Conservation (phyloP, 345 rosid species). For the Barbarea vulgaris region DNA sequence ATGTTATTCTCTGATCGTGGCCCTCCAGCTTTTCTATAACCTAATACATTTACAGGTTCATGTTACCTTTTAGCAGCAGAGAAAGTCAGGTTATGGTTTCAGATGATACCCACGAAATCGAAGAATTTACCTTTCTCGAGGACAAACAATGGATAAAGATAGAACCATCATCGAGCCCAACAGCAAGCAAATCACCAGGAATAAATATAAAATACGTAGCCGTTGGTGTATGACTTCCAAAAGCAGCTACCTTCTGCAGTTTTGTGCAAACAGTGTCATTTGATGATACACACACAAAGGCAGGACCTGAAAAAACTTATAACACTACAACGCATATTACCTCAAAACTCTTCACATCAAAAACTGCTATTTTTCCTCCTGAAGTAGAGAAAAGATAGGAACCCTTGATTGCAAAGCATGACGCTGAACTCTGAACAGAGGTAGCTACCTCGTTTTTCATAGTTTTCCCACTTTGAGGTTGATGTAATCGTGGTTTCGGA, state of each 20-base stretch:
- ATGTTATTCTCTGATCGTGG: conserved; percentile 38
- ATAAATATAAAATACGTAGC: conserved; percentile 45
- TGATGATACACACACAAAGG: conserved; percentile 1
- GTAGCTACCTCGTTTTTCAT: conserved; percentile 43
- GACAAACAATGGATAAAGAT: conserved; percentile 43
- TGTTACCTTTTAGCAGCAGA: not conserved
- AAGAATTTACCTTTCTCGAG: conserved; percentile 42
- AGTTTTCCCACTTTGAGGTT: conserved; percentile 39
- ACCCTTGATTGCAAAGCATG: conserved; percentile 44
- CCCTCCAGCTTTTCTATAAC: conserved; percentile 35
- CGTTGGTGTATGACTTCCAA: conserved; percentile 41
- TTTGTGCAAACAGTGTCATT: conserved; percentile 23
- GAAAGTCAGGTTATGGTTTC: not conserved
- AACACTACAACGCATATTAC: conserved; percentile 28
- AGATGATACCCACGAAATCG: not conserved
- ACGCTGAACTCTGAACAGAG: conserved; percentile 11
- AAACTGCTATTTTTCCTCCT: conserved; percentile 46
- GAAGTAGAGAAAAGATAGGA: conserved; percentile 46
- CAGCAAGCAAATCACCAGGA: conserved; percentile 39
- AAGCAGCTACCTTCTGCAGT: conserved; percentile 39
- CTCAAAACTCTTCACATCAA: conserved; percentile 42
- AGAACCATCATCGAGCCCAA: conserved; percentile 44
- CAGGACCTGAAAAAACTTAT: conserved; percentile 8
- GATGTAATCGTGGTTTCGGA: conserved; percentile 36
- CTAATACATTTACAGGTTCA: conserved; percentile 22